Conservation (phyloP, 257 asterid species). For the Jacaranda mimosifolia region DNA sequence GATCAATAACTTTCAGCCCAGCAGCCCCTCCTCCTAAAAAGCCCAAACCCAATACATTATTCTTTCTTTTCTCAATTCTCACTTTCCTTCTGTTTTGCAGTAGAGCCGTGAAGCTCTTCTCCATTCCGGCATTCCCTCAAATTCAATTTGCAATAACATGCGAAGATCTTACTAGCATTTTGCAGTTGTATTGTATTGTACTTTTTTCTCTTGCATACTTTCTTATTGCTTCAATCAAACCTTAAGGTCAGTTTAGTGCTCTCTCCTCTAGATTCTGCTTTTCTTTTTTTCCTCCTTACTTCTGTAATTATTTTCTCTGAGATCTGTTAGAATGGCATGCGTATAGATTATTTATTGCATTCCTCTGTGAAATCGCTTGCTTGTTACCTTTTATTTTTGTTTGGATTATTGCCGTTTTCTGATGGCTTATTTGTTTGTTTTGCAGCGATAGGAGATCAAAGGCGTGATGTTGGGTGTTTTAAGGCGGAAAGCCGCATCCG, state of each 20-base stretch:
- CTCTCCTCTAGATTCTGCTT: conserved; percentile 26
- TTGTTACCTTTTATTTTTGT: neutral
- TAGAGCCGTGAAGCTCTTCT: conserved; percentile 29
- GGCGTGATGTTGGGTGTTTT: conserved; percentile 82
- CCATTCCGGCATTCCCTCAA: neutral
- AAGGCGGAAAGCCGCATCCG: conserved; percentile 82
- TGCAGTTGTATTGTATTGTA: neutral
- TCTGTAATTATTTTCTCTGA: neutral
- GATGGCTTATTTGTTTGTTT: conserved; percentile 32
- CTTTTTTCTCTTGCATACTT: conserved; percentile 19
- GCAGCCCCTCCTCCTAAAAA: too few relatives aligned
- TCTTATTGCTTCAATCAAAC: conserved; percentile 37
- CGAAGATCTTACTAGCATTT: conserved; percentile 27
- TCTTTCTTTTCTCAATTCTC: too few relatives aligned
- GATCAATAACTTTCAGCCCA: too few relatives aligned
- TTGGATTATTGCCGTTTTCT: conserved; percentile 10
- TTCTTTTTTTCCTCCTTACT: neutral
- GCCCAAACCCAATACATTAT: too few relatives aligned
- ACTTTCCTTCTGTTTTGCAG: too few relatives aligned
- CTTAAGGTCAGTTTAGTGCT: conserved; percentile 33
- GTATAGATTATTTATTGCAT: neutral
- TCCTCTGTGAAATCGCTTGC: neutral
- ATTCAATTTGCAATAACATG: conserved; percentile 35
- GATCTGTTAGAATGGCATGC: conserved; percentile 30
- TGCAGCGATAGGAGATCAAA: conserved; percentile 48